These are phyloP conservation scores for Huiozyma naganishii DNA, from an alignment of 805 yeast genomes.

Conservation along the genomic window DNA sequence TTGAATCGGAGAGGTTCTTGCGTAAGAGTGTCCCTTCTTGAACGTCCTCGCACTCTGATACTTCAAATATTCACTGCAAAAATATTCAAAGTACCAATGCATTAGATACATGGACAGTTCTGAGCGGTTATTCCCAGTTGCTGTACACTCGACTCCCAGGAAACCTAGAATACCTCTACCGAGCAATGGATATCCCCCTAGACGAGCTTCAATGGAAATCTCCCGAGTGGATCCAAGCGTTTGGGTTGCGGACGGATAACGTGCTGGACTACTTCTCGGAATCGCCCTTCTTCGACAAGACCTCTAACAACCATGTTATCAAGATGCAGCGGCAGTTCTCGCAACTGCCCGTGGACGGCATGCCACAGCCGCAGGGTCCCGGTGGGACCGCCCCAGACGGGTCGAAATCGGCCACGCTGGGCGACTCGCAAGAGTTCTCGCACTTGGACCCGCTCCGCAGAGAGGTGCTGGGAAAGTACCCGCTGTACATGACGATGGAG, in stretches of 20 bases:
- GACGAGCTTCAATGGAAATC: conserved; percentile 96
- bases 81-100: too few species aligned
- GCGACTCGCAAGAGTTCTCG: conserved; percentile 6
- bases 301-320: conserved; percentile 87
- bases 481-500: conserved; percentile 31
- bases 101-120: too few species aligned
- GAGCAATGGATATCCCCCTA: conserved; percentile 28
- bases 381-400: background rate
- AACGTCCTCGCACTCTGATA: too few species aligned
- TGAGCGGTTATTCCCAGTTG: too few species aligned
- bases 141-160: too few species aligned
- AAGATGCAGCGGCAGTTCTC: conserved; percentile 88
- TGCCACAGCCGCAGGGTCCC: background rate
- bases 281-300: conserved; percentile 90
- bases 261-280: conserved; percentile 88
- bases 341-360: conserved; percentile 3
- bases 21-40: background rate
- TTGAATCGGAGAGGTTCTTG: background rate
- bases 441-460: conserved; percentile 17
- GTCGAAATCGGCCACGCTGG: background rate
- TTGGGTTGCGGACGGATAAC: conserved; percentile 78
- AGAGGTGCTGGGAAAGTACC: conserved; percentile 18
- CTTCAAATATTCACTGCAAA: too few species aligned
- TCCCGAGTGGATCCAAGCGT: conserved; percentile 92
- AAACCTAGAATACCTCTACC: background rate